A percentile compares a stretch with the other conserved stretches of the same genome.
Conservation (phyloP, 257 asterid genomes). For the Solanum sejunctum region DNA sequence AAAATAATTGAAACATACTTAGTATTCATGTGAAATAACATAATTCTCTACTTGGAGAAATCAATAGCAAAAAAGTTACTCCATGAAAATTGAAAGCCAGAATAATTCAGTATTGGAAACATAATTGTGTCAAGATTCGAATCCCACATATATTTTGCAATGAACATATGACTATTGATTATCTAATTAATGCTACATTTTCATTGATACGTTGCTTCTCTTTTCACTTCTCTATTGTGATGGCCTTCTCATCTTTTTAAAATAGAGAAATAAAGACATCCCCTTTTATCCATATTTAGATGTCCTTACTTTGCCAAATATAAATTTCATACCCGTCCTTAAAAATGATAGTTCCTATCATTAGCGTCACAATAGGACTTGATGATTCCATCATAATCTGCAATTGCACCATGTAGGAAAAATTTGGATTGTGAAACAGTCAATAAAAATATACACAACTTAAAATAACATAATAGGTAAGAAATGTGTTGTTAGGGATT, state of each 20-base stretch:
- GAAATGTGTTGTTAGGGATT: not conserved
- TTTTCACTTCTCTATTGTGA: not conserved
- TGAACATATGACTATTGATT: not conserved
- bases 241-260: not conserved
- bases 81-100: not conserved
- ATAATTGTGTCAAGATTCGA: not conserved
- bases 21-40: not conserved
- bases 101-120: not conserved
- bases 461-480: not conserved
- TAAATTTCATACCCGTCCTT: not conserved
- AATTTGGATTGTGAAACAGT: not conserved
- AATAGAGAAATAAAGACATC: not conserved
- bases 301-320: not conserved
- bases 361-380: not conserved
- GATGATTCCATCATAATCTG: not conserved
- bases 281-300: not conserved
- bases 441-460: not conserved
- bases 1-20: not conserved
- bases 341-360: not conserved
- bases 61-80: not conserved
- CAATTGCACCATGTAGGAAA: not conserved
- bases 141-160: not conserved
- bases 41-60: not conserved
- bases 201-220: not conserved
- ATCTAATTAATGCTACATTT: not conserved